A percentile compares a stretch with the other conserved stretches of the same genome.
These are phyloP conservation scores for Lentinula boryana DNA, from an alignment of 768 basidiomycete species.

Conservation along the genomic window DNA sequence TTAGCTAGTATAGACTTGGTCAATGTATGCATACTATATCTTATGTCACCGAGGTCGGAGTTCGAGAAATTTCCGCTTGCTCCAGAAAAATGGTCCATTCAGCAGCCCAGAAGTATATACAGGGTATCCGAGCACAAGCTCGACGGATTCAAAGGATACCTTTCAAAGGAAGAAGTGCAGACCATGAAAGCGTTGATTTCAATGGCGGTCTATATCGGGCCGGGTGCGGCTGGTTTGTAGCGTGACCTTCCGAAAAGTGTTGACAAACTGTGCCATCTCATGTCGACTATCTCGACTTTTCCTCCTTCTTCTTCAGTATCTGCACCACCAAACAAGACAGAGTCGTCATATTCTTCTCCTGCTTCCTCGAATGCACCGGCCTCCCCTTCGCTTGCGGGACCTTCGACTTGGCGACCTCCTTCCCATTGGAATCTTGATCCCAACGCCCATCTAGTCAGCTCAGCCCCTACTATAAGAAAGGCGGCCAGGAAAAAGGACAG, in stretches of 20 bases:
- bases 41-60: too few species aligned
- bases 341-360: neutral
- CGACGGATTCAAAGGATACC: too few species aligned
- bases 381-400: neutral
- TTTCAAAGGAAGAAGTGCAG: too few species aligned
- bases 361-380: neutral
- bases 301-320: slow-evolving; percentile 3
- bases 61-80: too few species aligned
- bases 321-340: neutral
- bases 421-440: slow-evolving; percentile 1
- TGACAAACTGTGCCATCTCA: neutral
- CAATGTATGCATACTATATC: too few species aligned
- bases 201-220: neutral
- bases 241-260: neutral
- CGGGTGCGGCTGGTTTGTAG: neutral
- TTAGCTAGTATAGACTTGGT: too few species aligned
- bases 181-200: too few species aligned
- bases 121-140: too few species aligned
- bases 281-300: slow-evolving; percentile 4
- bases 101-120: too few species aligned
- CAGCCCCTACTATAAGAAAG: slow-evolving; percentile 13
- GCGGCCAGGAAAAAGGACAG: slow-evolving; percentile 27
- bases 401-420: slow-evolving; percentile 6
- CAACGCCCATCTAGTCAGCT: neutral
- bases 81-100: too few species aligned